Percentiles rank a stretch among this genome's conserved stretches.
phyloP scores from a whole-genome alignment of 768 basidiomycete species.

The Suillus fuscotomentosus region DNA sequence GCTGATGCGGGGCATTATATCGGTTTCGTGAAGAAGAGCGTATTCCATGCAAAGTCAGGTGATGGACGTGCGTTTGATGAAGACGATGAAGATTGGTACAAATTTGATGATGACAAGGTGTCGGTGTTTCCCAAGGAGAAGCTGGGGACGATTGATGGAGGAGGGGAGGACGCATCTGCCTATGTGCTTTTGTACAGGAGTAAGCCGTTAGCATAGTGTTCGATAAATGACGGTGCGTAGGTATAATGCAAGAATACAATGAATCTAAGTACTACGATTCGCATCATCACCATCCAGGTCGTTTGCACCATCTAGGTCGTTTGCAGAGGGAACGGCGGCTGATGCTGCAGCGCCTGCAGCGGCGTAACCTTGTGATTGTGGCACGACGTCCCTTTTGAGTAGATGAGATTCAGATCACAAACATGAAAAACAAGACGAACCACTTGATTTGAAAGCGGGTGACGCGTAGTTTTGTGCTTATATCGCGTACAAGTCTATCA shows the following conservation, averaged over 20 bases:
- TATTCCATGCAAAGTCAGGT: slow-evolving; percentile 43
- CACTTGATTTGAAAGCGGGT: slow-evolving; percentile 91
- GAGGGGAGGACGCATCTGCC: slow-evolving; percentile 87
- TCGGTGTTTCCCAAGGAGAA: slow-evolving; percentile 85
- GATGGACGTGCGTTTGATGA: slow-evolving; percentile 34
- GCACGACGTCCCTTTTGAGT: slow-evolving; percentile 62
- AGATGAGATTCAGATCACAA: neutral
- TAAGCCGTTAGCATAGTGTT: slow-evolving; percentile 41
- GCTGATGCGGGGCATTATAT: slow-evolving; percentile 98
- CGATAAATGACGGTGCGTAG: neutral
- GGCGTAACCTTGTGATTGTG: slow-evolving; percentile 43
- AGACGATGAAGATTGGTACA: slow-evolving; percentile 87
- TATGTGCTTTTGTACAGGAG: slow-evolving; percentile 87
- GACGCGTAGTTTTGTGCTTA: slow-evolving; percentile 89
- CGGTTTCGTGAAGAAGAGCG: slow-evolving; percentile 81
- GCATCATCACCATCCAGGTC: slow-evolving; percentile 50
- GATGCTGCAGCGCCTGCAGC: slow-evolving; percentile 65
- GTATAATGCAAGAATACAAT: neutral
- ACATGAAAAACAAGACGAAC: slow-evolving; percentile 37
- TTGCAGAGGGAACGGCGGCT: slow-evolving; percentile 71
- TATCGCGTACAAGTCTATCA: slow-evolving; percentile 80
- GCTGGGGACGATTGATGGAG: slow-evolving; percentile 81
- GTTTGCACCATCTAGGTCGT: slow-evolving; percentile 57
- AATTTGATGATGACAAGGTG: slow-evolving; percentile 96
- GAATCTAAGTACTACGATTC: slow-evolving; percentile 1